Conservation (phyloP, 805 yeast genomes). For the Lipomyces sp. region DNA sequence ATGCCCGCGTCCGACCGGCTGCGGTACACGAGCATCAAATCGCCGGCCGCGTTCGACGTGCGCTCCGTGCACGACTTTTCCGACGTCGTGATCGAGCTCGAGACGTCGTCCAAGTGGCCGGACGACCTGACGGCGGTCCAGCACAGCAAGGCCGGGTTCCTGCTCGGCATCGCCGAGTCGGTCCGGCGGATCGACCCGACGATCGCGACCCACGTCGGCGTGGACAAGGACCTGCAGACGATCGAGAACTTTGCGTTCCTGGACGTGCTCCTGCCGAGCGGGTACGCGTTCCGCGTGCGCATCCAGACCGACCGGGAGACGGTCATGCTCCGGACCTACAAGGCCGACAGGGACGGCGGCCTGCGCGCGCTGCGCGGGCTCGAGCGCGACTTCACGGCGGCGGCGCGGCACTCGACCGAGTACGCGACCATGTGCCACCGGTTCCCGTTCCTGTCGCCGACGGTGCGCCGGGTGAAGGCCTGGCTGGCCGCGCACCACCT, state of each 20-base stretch:
- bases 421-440: slow-evolving; percentile 67
- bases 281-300: slow-evolving; percentile 77
- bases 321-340: slow-evolving; percentile 48
- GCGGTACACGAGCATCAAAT: slow-evolving; percentile 69
- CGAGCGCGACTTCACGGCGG: slow-evolving; percentile 13
- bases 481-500: slow-evolving; percentile 87
- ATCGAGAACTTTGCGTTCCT: slow-evolving; percentile 45
- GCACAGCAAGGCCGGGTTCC: slow-evolving; percentile 84
- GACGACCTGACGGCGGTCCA: slow-evolving; percentile 82
- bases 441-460: slow-evolving; percentile 69
- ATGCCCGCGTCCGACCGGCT: slow-evolving; percentile 71
- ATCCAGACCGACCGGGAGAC: slow-evolving; percentile 84
- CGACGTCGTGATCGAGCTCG: slow-evolving; percentile 80
- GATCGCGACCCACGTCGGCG: slow-evolving; percentile 58
- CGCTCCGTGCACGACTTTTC: slow-evolving; percentile 48
- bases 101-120: slow-evolving; percentile 92
- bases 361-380: slow-evolving; percentile 19
- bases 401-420: slow-evolving; percentile 63
- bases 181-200: slow-evolving; percentile 46
- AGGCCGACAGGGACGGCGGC: slow-evolving; percentile 49
- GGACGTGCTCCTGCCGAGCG: slow-evolving; percentile 78
- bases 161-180: slow-evolving; percentile 61
- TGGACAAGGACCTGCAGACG: slow-evolving; percentile 50
- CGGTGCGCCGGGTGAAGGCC: slow-evolving; percentile 78
- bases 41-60: slow-evolving; percentile 63